phyloP scores from a whole-genome alignment of 176 grass and related monocot species.

The Dendrocalamus sinicus region DNA sequence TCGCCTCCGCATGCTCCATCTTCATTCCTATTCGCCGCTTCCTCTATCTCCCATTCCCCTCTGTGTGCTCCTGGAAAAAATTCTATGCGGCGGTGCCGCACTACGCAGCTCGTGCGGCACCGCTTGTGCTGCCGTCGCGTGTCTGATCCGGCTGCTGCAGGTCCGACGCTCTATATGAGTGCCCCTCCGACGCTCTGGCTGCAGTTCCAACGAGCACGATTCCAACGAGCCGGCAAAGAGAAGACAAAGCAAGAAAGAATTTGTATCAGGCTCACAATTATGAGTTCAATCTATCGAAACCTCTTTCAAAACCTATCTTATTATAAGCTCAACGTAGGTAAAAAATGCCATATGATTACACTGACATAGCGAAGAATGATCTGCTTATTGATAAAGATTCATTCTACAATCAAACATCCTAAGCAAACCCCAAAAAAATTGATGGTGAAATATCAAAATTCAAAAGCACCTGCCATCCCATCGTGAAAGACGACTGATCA shows the following conservation, averaged over 20 bases:
- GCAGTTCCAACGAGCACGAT: too few relatives aligned
- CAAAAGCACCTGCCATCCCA: constrained; percentile 92
- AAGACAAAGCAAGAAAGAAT: background rate
- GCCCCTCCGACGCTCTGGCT: too few relatives aligned
- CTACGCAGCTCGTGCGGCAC: too few relatives aligned
- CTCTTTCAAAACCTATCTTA: background rate
- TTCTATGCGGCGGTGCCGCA: too few relatives aligned
- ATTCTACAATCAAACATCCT: background rate
- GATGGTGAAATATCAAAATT: background rate
- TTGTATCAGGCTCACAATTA: too few relatives aligned
- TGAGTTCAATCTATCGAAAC: constrained; percentile 2
- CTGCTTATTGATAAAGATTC: constrained; percentile 15
- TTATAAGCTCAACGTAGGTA: background rate
- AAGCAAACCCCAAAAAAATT: background rate
- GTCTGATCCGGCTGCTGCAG: too few relatives aligned
- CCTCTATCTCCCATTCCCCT: too few relatives aligned
- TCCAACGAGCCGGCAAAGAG: background rate
- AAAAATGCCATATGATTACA: constrained; percentile 7
- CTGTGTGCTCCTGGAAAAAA: too few relatives aligned
- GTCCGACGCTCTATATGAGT: too few relatives aligned
- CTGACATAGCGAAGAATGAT: background rate
- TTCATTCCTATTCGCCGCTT: too few relatives aligned
- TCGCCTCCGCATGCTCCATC: too few relatives aligned
- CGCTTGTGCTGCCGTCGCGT: too few relatives aligned
- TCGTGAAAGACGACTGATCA: constrained; percentile 80